Percentiles rank a stretch among this genome's conserved stretches.
phyloP scores from a whole-genome alignment of 2,329 filamentous ascomycete species.

The Akanthomyces muscarius region DNA sequence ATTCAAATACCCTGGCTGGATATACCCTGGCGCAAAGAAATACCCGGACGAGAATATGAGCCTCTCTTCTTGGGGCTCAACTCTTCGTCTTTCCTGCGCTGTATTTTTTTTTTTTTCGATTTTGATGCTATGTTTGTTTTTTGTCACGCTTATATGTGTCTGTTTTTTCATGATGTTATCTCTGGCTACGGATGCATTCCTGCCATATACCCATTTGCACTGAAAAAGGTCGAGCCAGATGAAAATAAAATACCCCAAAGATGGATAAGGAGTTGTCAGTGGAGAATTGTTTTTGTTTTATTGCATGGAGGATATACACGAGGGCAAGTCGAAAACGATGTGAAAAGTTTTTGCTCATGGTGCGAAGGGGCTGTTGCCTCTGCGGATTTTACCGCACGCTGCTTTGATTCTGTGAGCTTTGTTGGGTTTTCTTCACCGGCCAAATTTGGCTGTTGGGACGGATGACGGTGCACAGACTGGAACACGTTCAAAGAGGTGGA shows the following conservation, averaged over 20 bases:
- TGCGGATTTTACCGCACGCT: neutral
- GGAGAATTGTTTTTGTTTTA: conserved; percentile 12
- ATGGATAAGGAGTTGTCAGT: conserved; percentile 12
- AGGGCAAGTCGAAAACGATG: conserved; percentile 1
- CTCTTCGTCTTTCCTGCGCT: conserved; percentile 28
- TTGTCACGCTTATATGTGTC: conserved; percentile 15
- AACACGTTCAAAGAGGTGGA: neutral
- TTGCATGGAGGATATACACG: neutral
- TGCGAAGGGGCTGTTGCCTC: neutral
- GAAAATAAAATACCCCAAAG: conserved; percentile 17
- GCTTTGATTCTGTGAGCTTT: neutral
- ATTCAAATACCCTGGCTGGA: conserved; percentile 59
- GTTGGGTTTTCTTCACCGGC: no score
- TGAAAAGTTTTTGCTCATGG: conserved; percentile 1
- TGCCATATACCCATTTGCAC: conserved; percentile 20
- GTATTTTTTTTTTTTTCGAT: neutral
- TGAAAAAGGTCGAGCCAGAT: conserved; percentile 13
- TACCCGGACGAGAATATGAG: conserved; percentile 43
- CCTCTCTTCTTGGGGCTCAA: conserved; percentile 47
- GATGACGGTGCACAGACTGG: neutral
- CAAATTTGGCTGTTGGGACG: neutral
- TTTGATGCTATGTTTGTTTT: conserved; percentile 11
- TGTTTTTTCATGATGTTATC: conserved; percentile 14
- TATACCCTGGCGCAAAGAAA: conserved; percentile 62
- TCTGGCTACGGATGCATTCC: conserved; percentile 14